A percentile compares a stretch with the other conserved stretches of the same genome.
These are phyloP conservation scores for Ascochyta clinopodiicola DNA, from an alignment of 2,329 filamentous ascomycete genomes.

Conservation along the genomic window DNA sequence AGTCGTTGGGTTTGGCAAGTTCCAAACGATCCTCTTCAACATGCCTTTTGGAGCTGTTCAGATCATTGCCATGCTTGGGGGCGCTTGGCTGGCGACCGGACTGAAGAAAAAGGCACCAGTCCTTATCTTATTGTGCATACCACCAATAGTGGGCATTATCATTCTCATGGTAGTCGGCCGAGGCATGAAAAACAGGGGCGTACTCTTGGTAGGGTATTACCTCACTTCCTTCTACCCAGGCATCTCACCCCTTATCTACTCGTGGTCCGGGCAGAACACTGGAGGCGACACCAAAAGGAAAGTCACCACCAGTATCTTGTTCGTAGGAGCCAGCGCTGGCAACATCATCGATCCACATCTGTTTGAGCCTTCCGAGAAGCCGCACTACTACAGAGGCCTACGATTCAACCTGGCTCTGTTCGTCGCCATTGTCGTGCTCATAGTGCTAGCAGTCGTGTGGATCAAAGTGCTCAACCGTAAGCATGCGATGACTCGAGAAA, in stretches of 20 bases:
- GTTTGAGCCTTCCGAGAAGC: slow-evolving; percentile 67
- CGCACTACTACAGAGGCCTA: slow-evolving; percentile 64
- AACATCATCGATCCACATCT: slow-evolving; percentile 72
- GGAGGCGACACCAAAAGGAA: slow-evolving; percentile 75
- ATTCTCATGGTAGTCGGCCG: slow-evolving; percentile 61
- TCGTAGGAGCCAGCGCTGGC: slow-evolving; percentile 69
- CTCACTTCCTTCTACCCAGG: slow-evolving; percentile 67
- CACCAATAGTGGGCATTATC: slow-evolving; percentile 63
- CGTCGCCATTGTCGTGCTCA: slow-evolving; percentile 62
- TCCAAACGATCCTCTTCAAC: no score
- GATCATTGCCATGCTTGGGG: slow-evolving; percentile 64
- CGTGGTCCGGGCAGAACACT: slow-evolving; percentile 68
- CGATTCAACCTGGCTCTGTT: slow-evolving; percentile 68
- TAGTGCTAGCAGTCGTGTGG: slow-evolving; percentile 54
- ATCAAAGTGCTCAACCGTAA: slow-evolving; percentile 61
- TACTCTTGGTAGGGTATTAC: slow-evolving; percentile 64
- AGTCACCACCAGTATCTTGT: slow-evolving; percentile 67
- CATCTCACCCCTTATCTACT: slow-evolving; percentile 66
- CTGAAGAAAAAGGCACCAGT: slow-evolving; percentile 64
- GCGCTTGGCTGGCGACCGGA: slow-evolving; percentile 62
- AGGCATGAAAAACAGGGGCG: slow-evolving; percentile 54
- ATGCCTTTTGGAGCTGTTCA: no score
- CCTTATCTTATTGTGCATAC: slow-evolving; percentile 61
- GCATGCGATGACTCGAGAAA: slow-evolving; percentile 62
- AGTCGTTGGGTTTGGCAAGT: no score